These are phyloP conservation scores for Hypomontagnella monticulosa DNA, from an alignment of 495 filamentous ascomycete genomes.

Conservation along the genomic window DNA sequence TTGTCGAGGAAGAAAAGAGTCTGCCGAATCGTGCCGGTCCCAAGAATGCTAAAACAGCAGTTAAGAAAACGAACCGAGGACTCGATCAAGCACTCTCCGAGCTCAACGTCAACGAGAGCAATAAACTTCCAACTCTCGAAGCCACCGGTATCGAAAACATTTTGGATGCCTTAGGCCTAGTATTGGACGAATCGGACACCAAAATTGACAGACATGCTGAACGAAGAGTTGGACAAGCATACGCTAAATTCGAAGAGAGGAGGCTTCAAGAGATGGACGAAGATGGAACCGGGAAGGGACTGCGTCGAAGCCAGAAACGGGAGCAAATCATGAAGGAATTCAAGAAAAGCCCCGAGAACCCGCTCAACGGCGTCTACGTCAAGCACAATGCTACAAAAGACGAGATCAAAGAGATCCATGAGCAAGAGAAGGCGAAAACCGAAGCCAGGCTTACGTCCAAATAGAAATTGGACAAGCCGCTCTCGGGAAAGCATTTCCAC, in stretches of 20 bases:
- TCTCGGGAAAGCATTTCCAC: no score
- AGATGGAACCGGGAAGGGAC: constrained; percentile 73
- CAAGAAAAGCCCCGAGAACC: constrained; percentile 90
- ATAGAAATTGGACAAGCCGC: no score
- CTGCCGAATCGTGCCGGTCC: constrained; percentile 68
- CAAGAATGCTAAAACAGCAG: constrained; percentile 65
- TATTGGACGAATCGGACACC: constrained; percentile 52
- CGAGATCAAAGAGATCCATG: constrained; percentile 73
- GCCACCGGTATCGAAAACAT: constrained; percentile 91
- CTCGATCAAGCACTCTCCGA: constrained; percentile 70
- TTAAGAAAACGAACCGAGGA: constrained; percentile 71
- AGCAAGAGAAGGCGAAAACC: constrained; percentile 75
- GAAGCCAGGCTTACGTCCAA: constrained; percentile 55
- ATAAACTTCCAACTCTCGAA: constrained; percentile 66
- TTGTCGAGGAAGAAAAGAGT: constrained; percentile 86
- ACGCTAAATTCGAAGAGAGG: constrained; percentile 85
- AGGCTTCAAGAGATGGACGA: constrained; percentile 83
- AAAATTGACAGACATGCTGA: constrained; percentile 90
- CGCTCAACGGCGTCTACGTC: constrained; percentile 76
- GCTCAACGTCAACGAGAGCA: constrained; percentile 63
- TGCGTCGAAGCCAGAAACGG: constrained; percentile 81
- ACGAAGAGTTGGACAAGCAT: constrained; percentile 85
- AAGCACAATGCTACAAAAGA: constrained; percentile 79
- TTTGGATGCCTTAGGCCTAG: constrained; percentile 80
- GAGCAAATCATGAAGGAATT: constrained; percentile 88